Evolutionary conservation across 2,329 filamentous ascomycete species (phyloP).

Genomic region (Arthrobotrys entomopaga): DNA sequence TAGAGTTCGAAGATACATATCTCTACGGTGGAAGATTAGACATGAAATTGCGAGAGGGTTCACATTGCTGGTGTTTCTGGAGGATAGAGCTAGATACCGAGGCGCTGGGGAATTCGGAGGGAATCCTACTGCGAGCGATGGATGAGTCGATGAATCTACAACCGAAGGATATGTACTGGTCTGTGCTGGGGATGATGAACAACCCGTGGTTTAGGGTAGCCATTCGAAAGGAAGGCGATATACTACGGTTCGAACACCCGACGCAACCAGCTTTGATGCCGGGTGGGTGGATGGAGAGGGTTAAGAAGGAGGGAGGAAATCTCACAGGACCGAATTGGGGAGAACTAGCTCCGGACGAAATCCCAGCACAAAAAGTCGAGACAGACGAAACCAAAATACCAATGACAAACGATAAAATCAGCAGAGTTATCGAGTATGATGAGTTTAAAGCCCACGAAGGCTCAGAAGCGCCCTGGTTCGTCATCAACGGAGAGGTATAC

Average conservation of each 20-base stretch:
- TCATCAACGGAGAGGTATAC: slow-evolving; percentile 87
- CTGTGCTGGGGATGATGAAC: slow-evolving; percentile 96
- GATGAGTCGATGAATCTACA: slow-evolving; percentile 88
- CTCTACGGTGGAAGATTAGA: slow-evolving; percentile 82
- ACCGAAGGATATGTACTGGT: slow-evolving; percentile 96
- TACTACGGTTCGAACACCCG: slow-evolving; percentile 84
- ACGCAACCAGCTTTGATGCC: slow-evolving; percentile 80
- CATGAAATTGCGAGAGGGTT: slow-evolving; percentile 81
- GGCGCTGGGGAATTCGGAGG: slow-evolving; percentile 72
- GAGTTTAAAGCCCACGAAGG: slow-evolving; percentile 76
- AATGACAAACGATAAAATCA: slow-evolving; percentile 77
- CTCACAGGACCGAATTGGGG: slow-evolving; percentile 86
- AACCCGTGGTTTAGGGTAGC: slow-evolving; percentile 90
- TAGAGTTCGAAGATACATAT: slow-evolving; percentile 67
- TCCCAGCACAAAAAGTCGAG: slow-evolving; percentile 71
- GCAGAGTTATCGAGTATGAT: slow-evolving; percentile 73
- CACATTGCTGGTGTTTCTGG: slow-evolving; percentile 96
- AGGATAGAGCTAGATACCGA: slow-evolving; percentile 73
- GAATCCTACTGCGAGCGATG: slow-evolving; percentile 86
- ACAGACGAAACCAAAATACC: slow-evolving; percentile 61
- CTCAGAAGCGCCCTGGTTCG: slow-evolving; percentile 80
- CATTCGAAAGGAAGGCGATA: slow-evolving; percentile 71
- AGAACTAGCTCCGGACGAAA: slow-evolving; percentile 70
- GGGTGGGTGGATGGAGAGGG: slow-evolving; percentile 92
- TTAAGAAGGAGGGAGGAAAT: slow-evolving; percentile 84